Conservation (phyloP, 176 grass and related monocot genomes). For the Otatea glauca region DNA sequence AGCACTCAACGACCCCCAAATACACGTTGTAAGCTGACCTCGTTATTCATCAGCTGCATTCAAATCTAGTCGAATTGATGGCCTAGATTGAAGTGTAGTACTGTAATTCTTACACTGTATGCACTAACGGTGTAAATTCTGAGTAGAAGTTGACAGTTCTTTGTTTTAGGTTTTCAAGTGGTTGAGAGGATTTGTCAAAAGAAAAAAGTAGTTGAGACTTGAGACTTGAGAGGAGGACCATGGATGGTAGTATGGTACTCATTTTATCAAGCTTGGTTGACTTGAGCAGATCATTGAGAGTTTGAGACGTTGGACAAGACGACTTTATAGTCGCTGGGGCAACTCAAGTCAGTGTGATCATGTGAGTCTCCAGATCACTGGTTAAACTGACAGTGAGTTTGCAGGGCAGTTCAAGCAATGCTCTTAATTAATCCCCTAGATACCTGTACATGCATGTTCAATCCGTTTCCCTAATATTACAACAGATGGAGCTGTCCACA, state of each 20-base stretch:
- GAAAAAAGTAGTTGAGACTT: too few species aligned
- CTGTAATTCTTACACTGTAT: neutral
- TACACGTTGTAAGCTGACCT: neutral
- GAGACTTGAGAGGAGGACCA: too few species aligned
- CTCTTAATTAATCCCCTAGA: neutral
- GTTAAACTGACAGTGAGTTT: neutral
- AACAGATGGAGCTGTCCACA: neutral
- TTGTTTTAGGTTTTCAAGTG: too few species aligned
- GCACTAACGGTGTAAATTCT: neutral
- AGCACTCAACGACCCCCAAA: neutral
- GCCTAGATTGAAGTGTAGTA: neutral
- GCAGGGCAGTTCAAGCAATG: neutral
- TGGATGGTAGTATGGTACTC: too few species aligned
- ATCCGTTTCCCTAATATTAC: neutral
- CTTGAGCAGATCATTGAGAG: slow-evolving; percentile 34
- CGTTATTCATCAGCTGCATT: neutral
- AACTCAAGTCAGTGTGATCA: neutral
- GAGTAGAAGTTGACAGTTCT: neutral
- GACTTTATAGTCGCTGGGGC: slow-evolving; percentile 23
- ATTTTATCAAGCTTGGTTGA: slow-evolving; percentile 39
- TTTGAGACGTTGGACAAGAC: slow-evolving; percentile 21
- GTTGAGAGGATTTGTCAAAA: too few species aligned
- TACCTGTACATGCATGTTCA: neutral
- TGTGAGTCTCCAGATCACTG: neutral
- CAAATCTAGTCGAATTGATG: neutral